Evolutionary conservation across 768 basidiomycete species (phyloP), one percentile per base, ranked within the genome.

Genomic region (Amanita rimosa): DNA sequence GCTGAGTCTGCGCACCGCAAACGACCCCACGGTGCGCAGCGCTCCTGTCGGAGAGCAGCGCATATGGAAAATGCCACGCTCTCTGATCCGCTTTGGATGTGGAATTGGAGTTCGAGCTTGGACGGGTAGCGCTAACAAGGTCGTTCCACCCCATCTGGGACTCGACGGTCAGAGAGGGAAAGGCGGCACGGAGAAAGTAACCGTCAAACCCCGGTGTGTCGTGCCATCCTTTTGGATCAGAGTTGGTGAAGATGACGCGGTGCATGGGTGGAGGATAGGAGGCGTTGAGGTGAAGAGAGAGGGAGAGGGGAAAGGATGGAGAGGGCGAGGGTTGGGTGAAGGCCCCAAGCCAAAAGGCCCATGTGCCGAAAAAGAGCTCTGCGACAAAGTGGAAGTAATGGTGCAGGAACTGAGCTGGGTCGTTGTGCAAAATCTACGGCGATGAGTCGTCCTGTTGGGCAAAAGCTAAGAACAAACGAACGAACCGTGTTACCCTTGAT

Each of bases 381-480:
- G 84, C 90, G 27, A 83, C 84, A 51, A 88, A 82, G 64, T 92
- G 90, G 63, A 91, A 92, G 62, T 90, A 92, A 60, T 92, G 90
- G 40, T 71, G 67, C n/a, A 91, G 72, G 71, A 92, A 85, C 58
- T 88, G 85, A 1, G 61, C 49, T 0, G 86, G 83, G 52, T 87
- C 86, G 59, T 85, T 85, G 57, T 82, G 70, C 33, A 80, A 60
- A 9, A 79, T 54, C 78, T 80, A 40, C 14, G 8, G 3, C 6
- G 6, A 24, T 41, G 6, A n/a, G 21, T 10, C 5, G 21, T 14
- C 2, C 40, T 22, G 21, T 6, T 29, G 29, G 21, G 27, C 7
- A n/a, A 41, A 22, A 22, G 24, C 7, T 14, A 26, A 14, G 4
- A 9, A 41, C 16, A 3, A 13, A 57, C 16, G 4, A 13, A 57